These are phyloP conservation scores for Physcomitrellopsis africana DNA, from an alignment of 225 moss, liverwort and hornwort species.

Conservation along the genomic window DNA sequence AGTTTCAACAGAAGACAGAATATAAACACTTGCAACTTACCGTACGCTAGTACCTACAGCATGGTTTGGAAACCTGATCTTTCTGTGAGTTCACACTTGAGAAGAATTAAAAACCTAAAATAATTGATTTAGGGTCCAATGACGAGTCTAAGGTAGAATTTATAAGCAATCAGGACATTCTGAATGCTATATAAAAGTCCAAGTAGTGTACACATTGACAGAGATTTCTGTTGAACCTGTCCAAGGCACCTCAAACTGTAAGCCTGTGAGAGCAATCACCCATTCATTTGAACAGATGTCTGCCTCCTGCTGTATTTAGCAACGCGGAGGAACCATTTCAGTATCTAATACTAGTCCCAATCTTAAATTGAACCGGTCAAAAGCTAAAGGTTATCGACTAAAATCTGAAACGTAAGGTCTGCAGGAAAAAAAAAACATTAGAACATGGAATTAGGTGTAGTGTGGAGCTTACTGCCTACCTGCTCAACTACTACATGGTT, in stretches of 20 bases:
- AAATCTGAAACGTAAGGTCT: conserved; percentile 35
- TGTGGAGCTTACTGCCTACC: not conserved
- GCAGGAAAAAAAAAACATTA: conserved; percentile 14
- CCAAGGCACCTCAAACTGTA: conserved; percentile 28
- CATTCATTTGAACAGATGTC: conserved; percentile 13
- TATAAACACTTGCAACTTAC: too few relatives aligned
- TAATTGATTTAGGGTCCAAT: too few relatives aligned
- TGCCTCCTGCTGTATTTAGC: conserved; percentile 13
- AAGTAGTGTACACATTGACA: conserved; percentile 34
- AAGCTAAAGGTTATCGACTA: conserved; percentile 15
- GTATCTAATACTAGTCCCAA: conserved; percentile 22
- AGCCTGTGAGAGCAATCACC: conserved; percentile 20
- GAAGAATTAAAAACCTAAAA: too few relatives aligned
- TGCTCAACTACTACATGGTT: conserved; percentile 27
- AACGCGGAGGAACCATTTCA: conserved; percentile 16
- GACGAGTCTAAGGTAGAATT: too few relatives aligned
- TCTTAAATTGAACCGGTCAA: not conserved
- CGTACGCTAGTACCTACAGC: too few relatives aligned
- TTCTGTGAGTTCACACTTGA: too few relatives aligned
- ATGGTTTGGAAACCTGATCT: too few relatives aligned
- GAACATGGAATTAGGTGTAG: not conserved
- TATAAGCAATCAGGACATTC: conserved; percentile 21
- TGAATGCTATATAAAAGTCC: conserved; percentile 19
- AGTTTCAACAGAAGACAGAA: too few relatives aligned
- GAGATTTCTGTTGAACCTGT: conserved; percentile 23